These are phyloP conservation scores for Trichomonascaceae sp. DNA, from an alignment of 1,139 yeast species.

Conservation along the genomic window DNA sequence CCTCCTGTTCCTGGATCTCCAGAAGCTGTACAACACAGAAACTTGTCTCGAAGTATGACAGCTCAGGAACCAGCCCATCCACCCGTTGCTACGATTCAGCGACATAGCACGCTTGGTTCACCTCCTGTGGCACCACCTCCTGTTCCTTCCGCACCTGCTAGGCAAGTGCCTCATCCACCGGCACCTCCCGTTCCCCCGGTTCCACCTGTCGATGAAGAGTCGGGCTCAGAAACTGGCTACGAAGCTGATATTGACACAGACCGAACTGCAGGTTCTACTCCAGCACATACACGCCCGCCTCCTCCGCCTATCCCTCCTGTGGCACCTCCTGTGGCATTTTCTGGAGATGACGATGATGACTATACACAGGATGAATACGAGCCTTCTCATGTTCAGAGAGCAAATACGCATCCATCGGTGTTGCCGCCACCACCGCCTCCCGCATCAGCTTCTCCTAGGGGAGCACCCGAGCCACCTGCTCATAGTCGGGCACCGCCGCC, in stretches of 20 bases:
- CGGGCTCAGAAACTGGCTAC: slow-evolving; percentile 37
- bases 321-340: slow-evolving; percentile 5
- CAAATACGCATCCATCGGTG: slow-evolving; percentile 12
- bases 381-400: slow-evolving; percentile 9
- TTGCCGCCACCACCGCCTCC: slow-evolving; percentile 21
- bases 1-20: slow-evolving; percentile 24
- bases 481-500: slow-evolving; percentile 21
- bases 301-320: slow-evolving; percentile 16
- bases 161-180: slow-evolving; percentile 17
- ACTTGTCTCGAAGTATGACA: slow-evolving; percentile 1
- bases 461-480: slow-evolving; percentile 15
- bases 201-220: slow-evolving; percentile 23
- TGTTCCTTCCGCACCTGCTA: slow-evolving; percentile 13
- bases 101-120: slow-evolving; percentile 4
- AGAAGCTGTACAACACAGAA: background rate
- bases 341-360: slow-evolving; percentile 1
- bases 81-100: slow-evolving; percentile 1
- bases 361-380: background rate
- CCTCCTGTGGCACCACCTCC: slow-evolving; percentile 18
- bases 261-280: slow-evolving; percentile 12
- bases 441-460: slow-evolving; percentile 15
- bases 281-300: slow-evolving; percentile 15
- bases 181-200: slow-evolving; percentile 8
- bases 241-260: slow-evolving; percentile 50
- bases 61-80: background rate